Evolutionary conservation across 1,284 basidiomycete genomes (phyloP).

Genomic region (Pseudozyma pruni): DNA sequence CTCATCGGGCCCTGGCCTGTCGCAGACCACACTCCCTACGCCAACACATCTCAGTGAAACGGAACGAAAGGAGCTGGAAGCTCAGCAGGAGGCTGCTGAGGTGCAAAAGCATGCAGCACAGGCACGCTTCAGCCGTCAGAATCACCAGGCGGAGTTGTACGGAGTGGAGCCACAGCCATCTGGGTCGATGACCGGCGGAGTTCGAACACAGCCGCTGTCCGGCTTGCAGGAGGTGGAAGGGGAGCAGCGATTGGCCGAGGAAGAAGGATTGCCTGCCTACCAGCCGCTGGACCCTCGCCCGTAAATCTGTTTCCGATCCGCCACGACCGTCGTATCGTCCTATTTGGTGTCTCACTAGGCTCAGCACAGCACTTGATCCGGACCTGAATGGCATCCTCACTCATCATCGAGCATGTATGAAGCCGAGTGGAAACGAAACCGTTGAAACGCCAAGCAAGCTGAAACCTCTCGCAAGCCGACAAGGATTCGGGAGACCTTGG

Average conservation of each 20-base stretch:
- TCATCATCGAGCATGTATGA: neutral
- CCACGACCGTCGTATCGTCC: too few relatives aligned
- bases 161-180: conserved; percentile 16
- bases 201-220: conserved; percentile 10
- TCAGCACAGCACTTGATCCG: neutral
- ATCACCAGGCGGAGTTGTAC: conserved; percentile 38
- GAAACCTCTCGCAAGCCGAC: too few relatives aligned
- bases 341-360: too few relatives aligned
- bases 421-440: too few relatives aligned
- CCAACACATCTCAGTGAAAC: conserved; percentile 13
- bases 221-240: conserved; percentile 38
- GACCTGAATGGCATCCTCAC: too few relatives aligned
- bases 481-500: neutral
- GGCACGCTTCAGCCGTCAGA: conserved; percentile 30
- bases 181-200: conserved; percentile 2
- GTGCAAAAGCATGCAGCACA: conserved; percentile 36
- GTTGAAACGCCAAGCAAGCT: too few relatives aligned
- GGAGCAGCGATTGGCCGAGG: conserved; percentile 25
- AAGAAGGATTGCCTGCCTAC: conserved; percentile 39
- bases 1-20: conserved; percentile 3
- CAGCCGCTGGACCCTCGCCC: conserved; percentile 27
- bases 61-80: conserved; percentile 42
- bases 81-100: conserved; percentile 31
- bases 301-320: conserved; percentile 10
- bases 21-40: conserved; percentile 3